A percentile compares a stretch with the other conserved stretches of the same genome.
Conservation (phyloP, 495 filamentous ascomycete species). For the Geoglossum glabrum region DNA sequence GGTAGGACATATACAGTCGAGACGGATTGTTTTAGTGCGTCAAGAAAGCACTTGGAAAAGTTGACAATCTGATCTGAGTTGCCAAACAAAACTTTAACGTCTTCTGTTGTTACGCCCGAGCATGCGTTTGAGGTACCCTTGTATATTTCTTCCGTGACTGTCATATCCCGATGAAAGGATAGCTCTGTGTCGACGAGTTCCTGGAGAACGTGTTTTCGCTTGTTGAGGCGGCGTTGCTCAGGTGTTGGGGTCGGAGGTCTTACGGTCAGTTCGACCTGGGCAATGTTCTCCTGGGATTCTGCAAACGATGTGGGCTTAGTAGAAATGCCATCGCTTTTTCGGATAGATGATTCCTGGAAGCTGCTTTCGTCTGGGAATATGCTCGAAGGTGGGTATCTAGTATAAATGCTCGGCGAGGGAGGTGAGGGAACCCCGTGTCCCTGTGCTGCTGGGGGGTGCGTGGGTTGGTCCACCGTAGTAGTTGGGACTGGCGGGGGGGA, state of each 20-base stretch:
- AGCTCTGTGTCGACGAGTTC: conserved; percentile 86
- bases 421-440: conserved; percentile 1
- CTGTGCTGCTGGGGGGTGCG: not conserved
- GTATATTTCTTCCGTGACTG: conserved; percentile 88
- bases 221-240: conserved; percentile 34
- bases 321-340: not conserved
- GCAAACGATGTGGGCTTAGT: not conserved
- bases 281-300: conserved; percentile 10
- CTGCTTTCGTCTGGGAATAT: conserved; percentile 7
- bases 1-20: conserved; percentile 49
- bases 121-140: conserved; percentile 78
- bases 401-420: conserved; percentile 21
- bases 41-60: conserved; percentile 60
- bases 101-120: conserved; percentile 57
- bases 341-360: conserved; percentile 5
- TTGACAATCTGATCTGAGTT: conserved; percentile 73
- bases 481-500: conserved; percentile 20
- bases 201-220: conserved; percentile 62
- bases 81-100: conserved; percentile 71
- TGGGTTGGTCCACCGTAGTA: not conserved
- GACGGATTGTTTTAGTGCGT: conserved; percentile 56
- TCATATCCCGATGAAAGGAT: conserved; percentile 78
- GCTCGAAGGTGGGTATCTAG: conserved; percentile 20
- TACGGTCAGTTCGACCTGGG: conserved; percentile 1
- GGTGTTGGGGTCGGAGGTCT: conserved; percentile 26